Percentiles rank a stretch among this genome's conserved stretches.
Evolutionary conservation across 1,284 basidiomycete species (phyloP).

Genomic region (Ceratobasidium sp.): DNA sequence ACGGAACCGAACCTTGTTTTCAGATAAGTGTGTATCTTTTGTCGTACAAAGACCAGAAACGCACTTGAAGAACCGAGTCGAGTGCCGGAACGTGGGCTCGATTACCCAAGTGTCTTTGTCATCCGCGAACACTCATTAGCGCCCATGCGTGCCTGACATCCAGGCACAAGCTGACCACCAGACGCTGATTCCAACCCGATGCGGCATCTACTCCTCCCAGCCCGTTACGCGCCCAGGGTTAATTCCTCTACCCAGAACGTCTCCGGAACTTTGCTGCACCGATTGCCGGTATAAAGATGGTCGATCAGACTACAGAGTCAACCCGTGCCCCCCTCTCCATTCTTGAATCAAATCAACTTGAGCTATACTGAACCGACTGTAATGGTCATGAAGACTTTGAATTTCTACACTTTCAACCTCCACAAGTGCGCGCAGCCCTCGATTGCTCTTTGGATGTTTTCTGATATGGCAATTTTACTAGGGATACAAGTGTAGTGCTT

Average conservation of each 20-base stretch:
- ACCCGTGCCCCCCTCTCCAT: neutral
- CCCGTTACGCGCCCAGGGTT: neutral
- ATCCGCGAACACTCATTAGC: neutral
- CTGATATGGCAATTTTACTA: too few relatives aligned
- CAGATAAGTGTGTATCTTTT: too few relatives aligned
- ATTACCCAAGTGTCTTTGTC: too few relatives aligned
- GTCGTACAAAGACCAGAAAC: too few relatives aligned
- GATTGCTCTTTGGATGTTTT: too few relatives aligned
- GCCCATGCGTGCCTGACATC: neutral
- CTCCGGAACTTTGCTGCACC: neutral
- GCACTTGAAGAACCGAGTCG: too few relatives aligned
- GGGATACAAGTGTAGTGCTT: too few relatives aligned
- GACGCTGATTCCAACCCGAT: neutral
- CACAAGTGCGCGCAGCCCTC: too few relatives aligned
- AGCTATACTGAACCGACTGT: neutral
- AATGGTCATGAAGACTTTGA: constrained; percentile 19
- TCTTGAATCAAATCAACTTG: neutral
- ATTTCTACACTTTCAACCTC: constrained; percentile 17
- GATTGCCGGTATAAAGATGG: neutral
- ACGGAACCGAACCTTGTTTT: too few relatives aligned
- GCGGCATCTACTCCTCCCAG: neutral
- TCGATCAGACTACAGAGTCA: neutral
- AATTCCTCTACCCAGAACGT: too few relatives aligned
- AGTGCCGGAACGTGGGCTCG: too few relatives aligned
- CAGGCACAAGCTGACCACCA: neutral